Evolutionary conservation across 768 basidiomycete genomes (phyloP).

Genomic region (Russula griseocarnosa): DNA sequence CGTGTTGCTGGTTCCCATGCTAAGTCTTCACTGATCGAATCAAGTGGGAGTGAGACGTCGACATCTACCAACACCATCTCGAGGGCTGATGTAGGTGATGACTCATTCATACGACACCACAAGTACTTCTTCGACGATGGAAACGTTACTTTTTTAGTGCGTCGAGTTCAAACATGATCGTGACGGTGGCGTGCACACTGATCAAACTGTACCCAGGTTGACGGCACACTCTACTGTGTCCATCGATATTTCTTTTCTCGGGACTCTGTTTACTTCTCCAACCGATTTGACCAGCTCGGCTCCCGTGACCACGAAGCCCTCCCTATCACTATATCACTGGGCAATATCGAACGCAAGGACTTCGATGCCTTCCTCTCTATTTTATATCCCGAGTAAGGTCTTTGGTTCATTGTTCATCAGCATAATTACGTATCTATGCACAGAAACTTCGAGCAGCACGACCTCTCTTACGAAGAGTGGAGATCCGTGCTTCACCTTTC

Average conservation of each 20-base stretch:
- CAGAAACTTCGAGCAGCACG: slow-evolving; percentile 13
- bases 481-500: slow-evolving; percentile 32
- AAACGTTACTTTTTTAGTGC: slow-evolving; percentile 24
- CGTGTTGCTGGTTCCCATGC: background rate
- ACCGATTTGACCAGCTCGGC: background rate
- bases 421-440: background rate
- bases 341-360: slow-evolving; percentile 1
- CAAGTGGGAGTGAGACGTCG: background rate
- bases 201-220: background rate
- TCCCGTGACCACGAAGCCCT: slow-evolving; percentile 1
- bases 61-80: background rate
- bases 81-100: background rate
- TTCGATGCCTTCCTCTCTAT: slow-evolving; percentile 25
- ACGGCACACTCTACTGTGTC: slow-evolving; percentile 12
- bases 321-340: background rate
- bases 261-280: slow-evolving; percentile 13
- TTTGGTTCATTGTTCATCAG: background rate
- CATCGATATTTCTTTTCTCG: slow-evolving; percentile 17
- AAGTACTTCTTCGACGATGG: slow-evolving; percentile 22
- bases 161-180: background rate
- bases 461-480: slow-evolving; percentile 30
- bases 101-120: slow-evolving; percentile 10
- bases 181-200: background rate
- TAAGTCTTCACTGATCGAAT: no score
- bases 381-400: slow-evolving; percentile 24